These are phyloP conservation scores for Fistulifera solaris DNA, from an alignment of 108 stramenopile genomes.

Conservation along the genomic window DNA sequence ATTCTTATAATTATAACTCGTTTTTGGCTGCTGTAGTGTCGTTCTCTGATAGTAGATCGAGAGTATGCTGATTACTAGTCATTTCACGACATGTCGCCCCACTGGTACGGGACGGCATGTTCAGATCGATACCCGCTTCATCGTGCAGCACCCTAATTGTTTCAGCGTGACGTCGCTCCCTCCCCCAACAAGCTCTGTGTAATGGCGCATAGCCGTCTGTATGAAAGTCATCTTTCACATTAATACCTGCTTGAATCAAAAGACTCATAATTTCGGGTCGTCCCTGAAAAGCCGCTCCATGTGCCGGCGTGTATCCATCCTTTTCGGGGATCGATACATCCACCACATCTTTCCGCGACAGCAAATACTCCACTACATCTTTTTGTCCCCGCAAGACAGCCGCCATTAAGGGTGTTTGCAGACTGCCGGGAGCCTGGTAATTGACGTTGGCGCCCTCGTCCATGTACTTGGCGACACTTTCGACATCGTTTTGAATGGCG, in stretches of 20 bases:
- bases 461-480: conserved; percentile 3
- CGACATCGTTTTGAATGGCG: background rate
- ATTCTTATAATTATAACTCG: too few species aligned
- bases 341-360: conserved; percentile 19
- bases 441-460: conserved; percentile 21
- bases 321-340: conserved; percentile 27
- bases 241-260: conserved; percentile 6
- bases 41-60: background rate
- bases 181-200: conserved; percentile 15
- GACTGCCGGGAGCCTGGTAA: conserved; percentile 17
- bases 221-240: conserved; percentile 12
- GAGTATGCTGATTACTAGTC: conserved; percentile 4
- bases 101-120: background rate
- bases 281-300: conserved; percentile 45
- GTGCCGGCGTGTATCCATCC: conserved; percentile 39
- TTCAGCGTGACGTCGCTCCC: conserved; percentile 5
- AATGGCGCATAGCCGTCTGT: conserved; percentile 9
- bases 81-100: background rate
- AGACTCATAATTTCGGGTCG: conserved; percentile 22
- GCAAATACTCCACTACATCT: conserved; percentile 19
- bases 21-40: too few species aligned
- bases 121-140: conserved; percentile 2
- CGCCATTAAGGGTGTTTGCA: conserved; percentile 30
- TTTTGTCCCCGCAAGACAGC: conserved; percentile 25
- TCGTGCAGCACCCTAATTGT: conserved; percentile 6